These are phyloP conservation scores for Fraxinus paxiana DNA, from an alignment of 305 asterid species.

Conservation along the genomic window DNA sequence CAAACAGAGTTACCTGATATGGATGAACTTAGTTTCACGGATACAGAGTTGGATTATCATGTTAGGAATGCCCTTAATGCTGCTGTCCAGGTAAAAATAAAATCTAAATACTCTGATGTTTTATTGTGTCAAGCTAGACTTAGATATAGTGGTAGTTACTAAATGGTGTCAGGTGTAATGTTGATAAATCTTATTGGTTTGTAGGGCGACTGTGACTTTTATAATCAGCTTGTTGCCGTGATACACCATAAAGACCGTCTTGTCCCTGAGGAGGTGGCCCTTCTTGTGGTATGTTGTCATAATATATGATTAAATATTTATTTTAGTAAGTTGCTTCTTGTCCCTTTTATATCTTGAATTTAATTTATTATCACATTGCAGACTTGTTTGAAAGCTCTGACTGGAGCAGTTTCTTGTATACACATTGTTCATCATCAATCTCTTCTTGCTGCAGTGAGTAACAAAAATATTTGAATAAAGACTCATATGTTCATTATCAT, in stretches of 20 bases:
- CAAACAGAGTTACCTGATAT: background rate
- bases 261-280: constrained; percentile 61
- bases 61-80: constrained; percentile 64
- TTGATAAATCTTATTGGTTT: background rate
- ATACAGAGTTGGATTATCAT: constrained; percentile 48
- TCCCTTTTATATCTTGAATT: background rate
- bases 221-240: constrained; percentile 58
- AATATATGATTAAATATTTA: background rate
- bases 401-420: constrained; percentile 67
- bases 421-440: constrained; percentile 58
- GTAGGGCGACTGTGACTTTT: constrained; percentile 60
- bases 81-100: constrained; percentile 42
- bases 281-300: constrained; percentile 66
- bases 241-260: constrained; percentile 46
- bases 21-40: constrained; percentile 40
- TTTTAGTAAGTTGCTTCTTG: background rate
- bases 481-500: background rate
- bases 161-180: background rate
- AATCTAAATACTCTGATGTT: background rate
- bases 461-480: background rate
- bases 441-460: constrained; percentile 74
- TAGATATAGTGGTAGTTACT: background rate
- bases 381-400: constrained; percentile 82
- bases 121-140: background rate
- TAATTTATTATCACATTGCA: constrained; percentile 28